These are phyloP conservation scores for Tricladium varicosporioides DNA, from an alignment of 2,329 filamentous ascomycete genomes.

Conservation along the genomic window DNA sequence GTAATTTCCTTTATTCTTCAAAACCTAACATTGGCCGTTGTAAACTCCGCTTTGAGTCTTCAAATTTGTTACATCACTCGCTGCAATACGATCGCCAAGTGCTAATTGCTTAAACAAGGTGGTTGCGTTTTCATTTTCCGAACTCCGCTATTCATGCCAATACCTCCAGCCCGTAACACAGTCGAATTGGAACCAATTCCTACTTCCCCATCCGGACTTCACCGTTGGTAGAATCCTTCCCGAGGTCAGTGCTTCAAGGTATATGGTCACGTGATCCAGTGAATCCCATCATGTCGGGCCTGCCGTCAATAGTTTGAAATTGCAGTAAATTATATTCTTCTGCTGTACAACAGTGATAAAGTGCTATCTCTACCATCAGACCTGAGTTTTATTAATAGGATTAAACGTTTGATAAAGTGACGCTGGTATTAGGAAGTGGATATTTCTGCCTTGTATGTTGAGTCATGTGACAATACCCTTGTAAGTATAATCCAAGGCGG, in stretches of 20 bases:
- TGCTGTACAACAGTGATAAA: background rate
- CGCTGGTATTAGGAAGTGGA: background rate
- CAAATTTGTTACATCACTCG: too few relatives aligned
- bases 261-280: background rate
- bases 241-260: background rate
- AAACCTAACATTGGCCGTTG: too few relatives aligned
- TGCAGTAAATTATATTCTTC: background rate
- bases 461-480: background rate
- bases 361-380: background rate
- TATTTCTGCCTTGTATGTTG: constrained; percentile 1
- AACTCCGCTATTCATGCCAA: too few relatives aligned
- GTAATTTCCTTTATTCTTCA: too few relatives aligned
- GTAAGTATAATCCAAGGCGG: background rate
- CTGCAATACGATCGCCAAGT: too few relatives aligned
- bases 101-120: too few relatives aligned
- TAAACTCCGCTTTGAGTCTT: too few relatives aligned
- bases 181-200: too few relatives aligned
- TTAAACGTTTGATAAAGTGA: background rate
- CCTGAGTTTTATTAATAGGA: background rate
- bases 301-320: background rate
- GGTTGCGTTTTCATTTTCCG: too few relatives aligned
- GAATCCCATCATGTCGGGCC: background rate
- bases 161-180: too few relatives aligned
- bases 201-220: too few relatives aligned
- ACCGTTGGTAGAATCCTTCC: too few relatives aligned